Evolutionary conservation across 371 early-diverging fungal genomes (phyloP), one percentile per base, ranked within the genome.

Genomic region (Chytridiales sp.): DNA sequence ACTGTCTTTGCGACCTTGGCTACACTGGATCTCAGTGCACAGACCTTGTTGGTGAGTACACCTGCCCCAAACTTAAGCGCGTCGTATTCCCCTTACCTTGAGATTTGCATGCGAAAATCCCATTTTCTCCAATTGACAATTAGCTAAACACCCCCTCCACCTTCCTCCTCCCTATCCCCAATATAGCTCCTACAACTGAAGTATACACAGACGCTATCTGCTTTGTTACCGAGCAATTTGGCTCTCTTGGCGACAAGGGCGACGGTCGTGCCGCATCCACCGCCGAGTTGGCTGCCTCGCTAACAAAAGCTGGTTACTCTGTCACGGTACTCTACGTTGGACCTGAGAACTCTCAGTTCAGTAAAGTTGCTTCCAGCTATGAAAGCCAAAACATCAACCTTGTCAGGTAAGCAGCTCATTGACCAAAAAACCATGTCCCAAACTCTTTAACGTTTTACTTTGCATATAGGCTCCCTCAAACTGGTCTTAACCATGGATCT

Each of bases 271-370:
- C 43, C n/a, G 55, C 53, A 4, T 46, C 62, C 3, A 40, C 43
- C 30, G 27, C 62, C 13, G 55, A 59, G 22, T 50, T 69, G 3
- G 59, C 66, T 26, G 19, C 41, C 13, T 40, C 51, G 17, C 31
- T 69, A 11, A 50, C 59, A 2, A 51, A 42, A 32, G 9, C 39
- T 11, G 62, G 62, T 6, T 66, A 55, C 42, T 22, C 41, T 11
- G 69, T 69, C 24, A 56, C 61, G 24, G 62, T 69, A 3, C 54
- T 69, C 22, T 69, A 61, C 46, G 58, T 49, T 49, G 69, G 69
- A 6, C 30, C 8, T 21, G 32, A 49, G n/a, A 69, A 42, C 34
- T 30, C 57, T 2, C 58, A 58, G 22, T 66, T 69, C 32, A 21
- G 42, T 6, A 22, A 13, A 1, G 40, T 62, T 15, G 58, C 56